These are phyloP conservation scores for Sporothrix sp. DNA, from an alignment of 2,329 filamentous ascomycete species.

Conservation along the genomic window DNA sequence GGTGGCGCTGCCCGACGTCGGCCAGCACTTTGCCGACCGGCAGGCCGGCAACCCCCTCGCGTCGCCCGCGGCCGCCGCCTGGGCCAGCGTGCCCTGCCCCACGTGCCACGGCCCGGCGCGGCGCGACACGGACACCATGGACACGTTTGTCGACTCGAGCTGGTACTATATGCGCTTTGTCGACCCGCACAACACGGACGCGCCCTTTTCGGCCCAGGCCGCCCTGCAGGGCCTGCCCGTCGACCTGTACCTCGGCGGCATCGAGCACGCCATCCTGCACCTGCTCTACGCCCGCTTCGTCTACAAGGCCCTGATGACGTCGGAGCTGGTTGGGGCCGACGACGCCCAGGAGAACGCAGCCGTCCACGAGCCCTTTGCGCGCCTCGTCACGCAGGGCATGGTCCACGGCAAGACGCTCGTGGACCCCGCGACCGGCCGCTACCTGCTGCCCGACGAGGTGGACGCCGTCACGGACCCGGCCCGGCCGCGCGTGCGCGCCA, in stretches of 20 bases:
- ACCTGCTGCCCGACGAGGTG: conserved; percentile 67
- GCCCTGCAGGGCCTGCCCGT: conserved; percentile 57
- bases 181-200: conserved; percentile 54
- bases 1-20: conserved; percentile 61
- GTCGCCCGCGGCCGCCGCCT: conserved; percentile 55
- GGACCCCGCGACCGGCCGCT: conserved; percentile 63
- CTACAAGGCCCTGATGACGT: conserved; percentile 68
- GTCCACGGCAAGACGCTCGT: conserved; percentile 79
- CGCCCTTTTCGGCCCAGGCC: conserved; percentile 51
- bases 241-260: conserved; percentile 79
- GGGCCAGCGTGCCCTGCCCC: conserved; percentile 68
- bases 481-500: conserved; percentile 52
- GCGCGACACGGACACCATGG: conserved; percentile 89
- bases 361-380: conserved; percentile 65
- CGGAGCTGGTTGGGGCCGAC: conserved; percentile 26
- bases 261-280: conserved; percentile 86
- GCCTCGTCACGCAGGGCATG: conserved; percentile 85
- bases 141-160: conserved; percentile 90
- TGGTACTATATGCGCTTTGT: conserved; percentile 85
- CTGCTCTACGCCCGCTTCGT: conserved; percentile 84
- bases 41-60: conserved; percentile 71
- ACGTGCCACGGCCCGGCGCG: conserved; percentile 60
- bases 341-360: not conserved
- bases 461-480: conserved; percentile 48
- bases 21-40: conserved; percentile 56